Evolutionary conservation across 139 green algal species (phyloP), one percentile per base, ranked within the genome.

Genomic region (Picochlorum sp.): DNA sequence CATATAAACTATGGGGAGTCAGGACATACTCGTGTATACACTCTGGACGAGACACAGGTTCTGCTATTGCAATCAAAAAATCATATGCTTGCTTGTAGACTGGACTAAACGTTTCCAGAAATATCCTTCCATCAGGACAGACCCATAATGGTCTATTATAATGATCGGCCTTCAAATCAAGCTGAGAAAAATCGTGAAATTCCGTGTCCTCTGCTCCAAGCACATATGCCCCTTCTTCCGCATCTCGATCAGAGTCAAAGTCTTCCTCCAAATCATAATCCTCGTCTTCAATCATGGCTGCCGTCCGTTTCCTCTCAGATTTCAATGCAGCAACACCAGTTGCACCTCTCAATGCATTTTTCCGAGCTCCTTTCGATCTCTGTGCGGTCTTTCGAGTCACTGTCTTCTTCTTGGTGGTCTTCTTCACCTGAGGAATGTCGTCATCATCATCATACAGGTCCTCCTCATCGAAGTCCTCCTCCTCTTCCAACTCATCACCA

Each of bases 41-140:
- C 79, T 98, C 88, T 5, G 92, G 90, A 2, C 90, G 79, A 57
- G 86, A 95, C 9, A 96, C 84, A 8, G 90, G 90, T 82, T 97
- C 94, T 3, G 94, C 86, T n/a, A 98, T 88, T 18, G 93, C 88
- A 57, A 99, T 96, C 1, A 99, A 76, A 65, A 99, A 99, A 77
- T 99, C 93, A 65, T 96, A 96, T 6, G 93, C 93, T 72, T 95
- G 80, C 65, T 91, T 93, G 81, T 98, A 98, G 41, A 97, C 79
- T 18, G 85, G 84, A 2, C 85, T 95, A 76, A 92, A 98, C 4
- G 92, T 96, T 72, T 98, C 93, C 62, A 98, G 74, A 78, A 97
- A 95, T 67, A 98, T 90, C 60, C 90, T 80, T 16, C 89, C 88
- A 66, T 98, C 93, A n/a, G 82, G 79, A 54, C 85, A 95, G 32